phyloP scores from a whole-genome alignment of 2,329 filamentous ascomycete genomes.

The Aspergillus transmontanensis region DNA sequence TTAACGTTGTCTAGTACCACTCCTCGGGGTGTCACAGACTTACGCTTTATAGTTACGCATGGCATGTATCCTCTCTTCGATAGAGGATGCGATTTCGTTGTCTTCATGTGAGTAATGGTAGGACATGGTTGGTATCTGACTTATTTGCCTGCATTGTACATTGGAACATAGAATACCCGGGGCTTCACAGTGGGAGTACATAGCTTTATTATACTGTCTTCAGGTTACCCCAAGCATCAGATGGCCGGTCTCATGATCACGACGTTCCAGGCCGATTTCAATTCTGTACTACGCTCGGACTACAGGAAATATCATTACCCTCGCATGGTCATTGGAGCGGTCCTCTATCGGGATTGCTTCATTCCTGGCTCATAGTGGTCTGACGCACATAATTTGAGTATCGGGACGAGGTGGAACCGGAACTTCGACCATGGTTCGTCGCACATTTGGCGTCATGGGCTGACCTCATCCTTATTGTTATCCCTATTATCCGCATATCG shows the following conservation, averaged over 20 bases:
- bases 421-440: background rate
- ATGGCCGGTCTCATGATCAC: background rate
- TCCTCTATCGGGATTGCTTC: background rate
- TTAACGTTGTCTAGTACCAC: background rate
- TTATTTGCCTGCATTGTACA: background rate
- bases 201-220: background rate
- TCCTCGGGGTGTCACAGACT: background rate
- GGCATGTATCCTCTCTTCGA: constrained; percentile 1
- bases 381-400: background rate
- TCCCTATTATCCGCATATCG: too few relatives aligned
- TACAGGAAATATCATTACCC: background rate
- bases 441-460: background rate
- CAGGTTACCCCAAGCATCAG: background rate
- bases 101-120: background rate
- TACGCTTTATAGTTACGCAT: constrained; percentile 1
- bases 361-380: background rate
- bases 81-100: constrained; percentile 6
- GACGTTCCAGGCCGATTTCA: background rate
- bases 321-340: background rate
- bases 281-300: background rate
- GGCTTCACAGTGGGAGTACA: background rate
- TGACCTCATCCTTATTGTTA: background rate
- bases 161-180: background rate
- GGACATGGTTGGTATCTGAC: background rate
- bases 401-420: background rate